These are phyloP conservation scores for Rubus parviflorus DNA, from an alignment of 306 rosid species.

Conservation along the genomic window DNA sequence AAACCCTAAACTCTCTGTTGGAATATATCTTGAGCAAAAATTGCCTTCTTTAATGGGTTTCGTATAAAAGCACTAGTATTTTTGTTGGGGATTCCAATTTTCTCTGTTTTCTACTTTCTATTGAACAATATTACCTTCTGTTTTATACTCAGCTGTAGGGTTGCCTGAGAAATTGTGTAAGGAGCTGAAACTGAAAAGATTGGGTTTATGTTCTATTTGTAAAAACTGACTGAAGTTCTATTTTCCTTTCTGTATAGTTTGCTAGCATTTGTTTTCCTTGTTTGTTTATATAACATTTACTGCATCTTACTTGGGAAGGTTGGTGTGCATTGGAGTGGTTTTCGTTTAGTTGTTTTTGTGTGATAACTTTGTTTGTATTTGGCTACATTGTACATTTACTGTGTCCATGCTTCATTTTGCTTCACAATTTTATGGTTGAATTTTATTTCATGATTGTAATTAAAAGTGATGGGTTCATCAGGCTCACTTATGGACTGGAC, in stretches of 20 bases:
- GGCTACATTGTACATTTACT: constrained; percentile 8
- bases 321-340: not conserved
- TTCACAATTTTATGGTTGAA: not conserved
- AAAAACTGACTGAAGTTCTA: not conserved
- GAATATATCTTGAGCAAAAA: constrained; percentile 2
- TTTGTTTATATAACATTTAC: not conserved
- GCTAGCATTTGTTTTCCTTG: not conserved
- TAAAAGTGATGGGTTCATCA: constrained; percentile 33
- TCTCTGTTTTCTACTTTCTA: not conserved
- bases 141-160: not conserved
- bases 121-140: not conserved
- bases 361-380: constrained; percentile 9
- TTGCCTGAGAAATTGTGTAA: constrained; percentile 6
- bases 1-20: constrained; percentile 14
- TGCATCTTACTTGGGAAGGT: constrained; percentile 2
- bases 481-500: constrained; percentile 95
- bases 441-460: constrained; percentile 20
- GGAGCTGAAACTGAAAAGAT: constrained; percentile 6
- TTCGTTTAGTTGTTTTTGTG: constrained; percentile 7
- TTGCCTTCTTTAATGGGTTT: not conserved
- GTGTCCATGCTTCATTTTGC: not conserved
- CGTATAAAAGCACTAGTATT: not conserved
- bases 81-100: constrained; percentile 6
- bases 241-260: not conserved
- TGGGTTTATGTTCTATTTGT: constrained; percentile 5